phyloP scores from a whole-genome alignment of 192 early-diverging fungal species.

The Kickxella alabastrina region DNA sequence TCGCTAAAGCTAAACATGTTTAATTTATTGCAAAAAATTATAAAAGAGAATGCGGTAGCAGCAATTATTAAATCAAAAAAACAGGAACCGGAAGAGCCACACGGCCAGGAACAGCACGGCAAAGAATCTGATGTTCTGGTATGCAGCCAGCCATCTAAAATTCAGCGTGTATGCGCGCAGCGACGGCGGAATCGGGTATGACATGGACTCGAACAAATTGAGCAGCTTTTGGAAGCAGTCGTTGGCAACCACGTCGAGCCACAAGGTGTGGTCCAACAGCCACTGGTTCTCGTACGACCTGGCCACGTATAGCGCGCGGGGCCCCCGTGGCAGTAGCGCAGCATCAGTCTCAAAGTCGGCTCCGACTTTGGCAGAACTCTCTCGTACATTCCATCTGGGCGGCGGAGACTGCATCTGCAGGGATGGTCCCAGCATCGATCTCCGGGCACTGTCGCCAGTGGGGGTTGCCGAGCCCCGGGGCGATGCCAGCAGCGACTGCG shows the following conservation, averaged over 20 bases:
- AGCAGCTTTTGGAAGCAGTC: conserved; percentile 24
- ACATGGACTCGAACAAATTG: conserved; percentile 1
- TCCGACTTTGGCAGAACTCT: background rate
- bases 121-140: conserved; percentile 34
- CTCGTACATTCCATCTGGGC: conserved; percentile 6
- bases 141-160: conserved; percentile 39
- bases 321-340: conserved; percentile 33
- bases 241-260: conserved; percentile 23
- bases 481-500: conserved; percentile 33
- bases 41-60: no score
- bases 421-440: no score
- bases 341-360: background rate
- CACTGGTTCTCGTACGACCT: conserved; percentile 51
- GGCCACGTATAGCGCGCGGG: conserved; percentile 24
- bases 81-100: conserved; percentile 11
- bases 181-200: conserved; percentile 10
- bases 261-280: conserved; percentile 23
- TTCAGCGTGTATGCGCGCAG: conserved; percentile 25
- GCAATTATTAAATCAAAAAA: no score
- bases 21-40: no score
- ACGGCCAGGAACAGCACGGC: conserved; percentile 10
- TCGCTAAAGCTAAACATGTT: no score
- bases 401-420: no score
- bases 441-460: background rate
- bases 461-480: conserved; percentile 1